Evolutionary conservation across 2,329 filamentous ascomycete genomes (phyloP).

Genomic region (Didymella pomorum): DNA sequence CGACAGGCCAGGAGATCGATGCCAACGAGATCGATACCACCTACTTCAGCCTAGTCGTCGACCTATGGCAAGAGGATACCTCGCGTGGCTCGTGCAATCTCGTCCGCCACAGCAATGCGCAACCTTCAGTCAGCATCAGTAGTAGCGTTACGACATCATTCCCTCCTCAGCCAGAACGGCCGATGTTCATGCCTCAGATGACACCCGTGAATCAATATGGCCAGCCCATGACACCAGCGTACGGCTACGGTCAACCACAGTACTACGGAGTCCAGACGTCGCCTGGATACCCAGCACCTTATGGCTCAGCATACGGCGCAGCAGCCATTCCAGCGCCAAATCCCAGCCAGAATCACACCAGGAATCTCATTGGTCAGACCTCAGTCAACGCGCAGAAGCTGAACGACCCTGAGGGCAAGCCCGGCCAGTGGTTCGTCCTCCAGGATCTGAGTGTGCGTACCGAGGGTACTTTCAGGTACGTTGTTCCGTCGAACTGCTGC

Average conservation of each 20-base stretch:
- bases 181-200: constrained; percentile 35
- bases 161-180: constrained; percentile 60
- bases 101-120: constrained; percentile 69
- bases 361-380: constrained; percentile 92
- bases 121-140: constrained; percentile 75
- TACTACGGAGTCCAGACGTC: constrained; percentile 28
- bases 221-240: constrained; percentile 33
- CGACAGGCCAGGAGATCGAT: constrained; percentile 81
- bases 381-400: constrained; percentile 88
- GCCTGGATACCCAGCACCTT: constrained; percentile 26
- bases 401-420: constrained; percentile 77
- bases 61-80: constrained; percentile 71
- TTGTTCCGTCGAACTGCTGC: constrained; percentile 3
- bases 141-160: constrained; percentile 83
- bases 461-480: constrained; percentile 87
- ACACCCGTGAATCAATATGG: constrained; percentile 53
- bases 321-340: constrained; percentile 39
- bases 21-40: constrained; percentile 75
- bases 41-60: constrained; percentile 73
- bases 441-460: constrained; percentile 95
- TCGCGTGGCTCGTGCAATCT: constrained; percentile 69
- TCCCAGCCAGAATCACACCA: constrained; percentile 74
- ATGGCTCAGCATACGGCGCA: constrained; percentile 20
- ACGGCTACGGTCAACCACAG: constrained; percentile 18
- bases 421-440: constrained; percentile 95